phyloP scores from a whole-genome alignment of 108 stramenopile species.

The Epithemia pelagica region DNA sequence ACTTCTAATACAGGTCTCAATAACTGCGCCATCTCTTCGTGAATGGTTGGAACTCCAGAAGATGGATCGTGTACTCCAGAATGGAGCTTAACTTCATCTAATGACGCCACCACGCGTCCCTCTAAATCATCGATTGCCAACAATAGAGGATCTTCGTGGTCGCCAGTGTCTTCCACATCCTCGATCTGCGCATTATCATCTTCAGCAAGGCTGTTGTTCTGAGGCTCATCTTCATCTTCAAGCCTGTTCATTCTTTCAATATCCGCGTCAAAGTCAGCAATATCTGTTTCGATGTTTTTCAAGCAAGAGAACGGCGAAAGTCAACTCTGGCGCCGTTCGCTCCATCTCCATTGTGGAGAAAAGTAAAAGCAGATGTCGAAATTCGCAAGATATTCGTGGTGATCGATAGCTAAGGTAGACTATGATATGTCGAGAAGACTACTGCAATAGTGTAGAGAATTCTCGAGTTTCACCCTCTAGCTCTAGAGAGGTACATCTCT shows the following conservation, averaged over 20 bases:
- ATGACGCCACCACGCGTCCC: conserved; percentile 53
- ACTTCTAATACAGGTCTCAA: conserved; percentile 73
- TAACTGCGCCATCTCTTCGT: conserved; percentile 60
- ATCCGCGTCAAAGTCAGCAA: no score
- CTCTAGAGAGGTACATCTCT: no score
- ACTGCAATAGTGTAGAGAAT: no score
- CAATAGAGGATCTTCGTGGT: conserved; percentile 56
- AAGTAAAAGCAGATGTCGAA: no score
- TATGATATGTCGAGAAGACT: no score
- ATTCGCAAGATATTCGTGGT: no score
- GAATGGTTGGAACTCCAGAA: conserved; percentile 28
- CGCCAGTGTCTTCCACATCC: conserved; percentile 36
- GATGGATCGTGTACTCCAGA: conserved; percentile 31
- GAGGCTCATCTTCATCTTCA: conserved; percentile 5
- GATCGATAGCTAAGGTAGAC: no score
- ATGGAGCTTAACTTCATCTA: conserved; percentile 75
- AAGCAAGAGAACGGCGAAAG: no score
- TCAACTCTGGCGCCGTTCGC: no score
- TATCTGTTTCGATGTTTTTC: no score
- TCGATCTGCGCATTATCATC: conserved; percentile 67
- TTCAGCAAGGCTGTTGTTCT: conserved; percentile 42
- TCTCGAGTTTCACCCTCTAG: no score
- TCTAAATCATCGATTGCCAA: conserved; percentile 75
- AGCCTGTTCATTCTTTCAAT: not conserved
- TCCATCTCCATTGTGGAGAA: no score